These are phyloP conservation scores for Ceratobasidium sp. DNA, from an alignment of 1,284 basidiomycete genomes.

Conservation along the genomic window DNA sequence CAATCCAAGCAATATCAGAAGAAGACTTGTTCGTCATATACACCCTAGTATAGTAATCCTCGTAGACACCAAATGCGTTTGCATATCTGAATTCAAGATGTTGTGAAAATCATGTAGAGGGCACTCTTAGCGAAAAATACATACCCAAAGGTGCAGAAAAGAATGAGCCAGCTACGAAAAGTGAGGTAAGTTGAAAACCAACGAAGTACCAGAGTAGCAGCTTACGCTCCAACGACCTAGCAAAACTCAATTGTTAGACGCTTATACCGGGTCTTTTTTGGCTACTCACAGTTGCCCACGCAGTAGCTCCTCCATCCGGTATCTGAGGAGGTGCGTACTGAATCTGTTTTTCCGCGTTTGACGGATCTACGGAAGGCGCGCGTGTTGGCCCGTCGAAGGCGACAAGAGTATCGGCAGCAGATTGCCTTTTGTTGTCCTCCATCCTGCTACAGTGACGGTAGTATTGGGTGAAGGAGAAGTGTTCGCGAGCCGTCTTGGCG, in stretches of 20 bases:
- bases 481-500: not conserved
- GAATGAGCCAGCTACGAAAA: conserved; percentile 22
- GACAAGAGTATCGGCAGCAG: conserved; percentile 8
- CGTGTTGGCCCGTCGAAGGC: not conserved
- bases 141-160: conserved; percentile 42
- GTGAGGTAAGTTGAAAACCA: too few species aligned
- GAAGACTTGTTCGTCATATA: conserved; percentile 42
- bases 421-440: conserved; percentile 11
- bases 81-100: conserved; percentile 3
- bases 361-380: not conserved
- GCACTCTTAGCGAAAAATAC: not conserved
- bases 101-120: not conserved
- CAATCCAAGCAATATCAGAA: conserved; percentile 39
- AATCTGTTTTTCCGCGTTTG: conserved; percentile 22
- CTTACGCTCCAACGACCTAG: conserved; percentile 44
- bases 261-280: not conserved
- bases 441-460: conserved; percentile 2
- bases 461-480: not conserved
- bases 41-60: conserved; percentile 36
- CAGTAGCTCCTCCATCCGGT: conserved; percentile 32
- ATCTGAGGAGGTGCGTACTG: conserved; percentile 18
- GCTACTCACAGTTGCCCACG: conserved; percentile 41
- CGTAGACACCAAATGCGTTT: conserved; percentile 41
- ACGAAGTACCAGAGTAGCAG: not conserved
- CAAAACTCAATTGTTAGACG: not conserved